Base-by-base conservation (phyloP, 176 grass and related monocot genomes). In the Paspalum vaginatum region DNA sequence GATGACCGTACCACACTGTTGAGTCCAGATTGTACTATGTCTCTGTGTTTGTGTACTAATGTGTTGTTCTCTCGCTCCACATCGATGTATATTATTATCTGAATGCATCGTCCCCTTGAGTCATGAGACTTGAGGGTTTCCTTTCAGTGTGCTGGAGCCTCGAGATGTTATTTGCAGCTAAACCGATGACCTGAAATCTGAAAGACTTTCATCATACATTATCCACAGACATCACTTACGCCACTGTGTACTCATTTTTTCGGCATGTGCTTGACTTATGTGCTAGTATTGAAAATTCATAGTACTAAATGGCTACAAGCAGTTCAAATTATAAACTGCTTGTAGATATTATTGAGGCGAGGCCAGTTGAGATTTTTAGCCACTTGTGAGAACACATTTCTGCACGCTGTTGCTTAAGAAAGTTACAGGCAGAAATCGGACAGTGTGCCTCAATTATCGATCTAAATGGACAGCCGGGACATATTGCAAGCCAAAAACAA, bases 31-130 rank as follows among this genome's bases (percentile, higher is more conserved):
- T 40, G 39, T 64, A 26, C 68, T 11, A n/a, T 43, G 65, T n/a
- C 62, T 54, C 50, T 49, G 52, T 70, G 76, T 25, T 9, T 27
- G 26, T 80, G 37, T 53, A 70, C 72, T 82, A 73, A 83, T 65
- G 39, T 48, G 38, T 46, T 11, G 39, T 65, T 48, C 15, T 18
- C 62, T 39, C 62, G 53, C 77, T 55, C 49, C 77, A 18, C 17
- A 61, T 84, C 51, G 68, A 68, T 84, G 32, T 88, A 84, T 75
- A 79, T 74, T 79, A 83, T 66, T 79, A 74, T 79, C 52, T 45
- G 72, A 49, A 84, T 74, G 61, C 81, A 68, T 88, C 22, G 45
- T 37, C 61, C 43, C 44, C n/a, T n/a, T n/a, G n/a, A n/a, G n/a
- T 32, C 32, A 2, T 32, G 32, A 32, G 32, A 32, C 18, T 57